Evolutionary conservation across 768 basidiomycete genomes (phyloP).

Genomic region (Amanita phalloides): DNA sequence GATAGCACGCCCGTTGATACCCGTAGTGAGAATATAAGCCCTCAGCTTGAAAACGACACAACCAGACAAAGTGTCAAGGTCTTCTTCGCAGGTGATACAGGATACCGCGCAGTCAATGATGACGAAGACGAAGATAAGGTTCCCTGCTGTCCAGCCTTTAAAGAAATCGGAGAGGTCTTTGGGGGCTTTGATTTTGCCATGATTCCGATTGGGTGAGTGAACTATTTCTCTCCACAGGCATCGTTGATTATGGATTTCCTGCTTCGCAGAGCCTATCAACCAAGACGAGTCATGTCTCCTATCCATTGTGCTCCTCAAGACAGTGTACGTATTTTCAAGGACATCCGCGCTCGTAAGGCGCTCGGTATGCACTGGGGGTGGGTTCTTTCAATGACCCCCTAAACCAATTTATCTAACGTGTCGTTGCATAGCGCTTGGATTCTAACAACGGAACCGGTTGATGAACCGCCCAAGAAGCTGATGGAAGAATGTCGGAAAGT

Average conservation of each 20-base stretch:
- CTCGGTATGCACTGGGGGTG: constrained; percentile 69
- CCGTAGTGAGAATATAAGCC: constrained; percentile 24
- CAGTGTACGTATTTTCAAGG: constrained; percentile 55
- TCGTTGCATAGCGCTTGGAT: constrained; percentile 33
- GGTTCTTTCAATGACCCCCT: constrained; percentile 7
- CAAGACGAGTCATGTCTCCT: constrained; percentile 44
- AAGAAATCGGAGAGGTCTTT: constrained; percentile 52
- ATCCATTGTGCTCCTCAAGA: constrained; percentile 61
- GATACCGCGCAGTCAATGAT: constrained; percentile 36
- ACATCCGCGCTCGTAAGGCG: constrained; percentile 47
- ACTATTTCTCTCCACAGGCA: constrained; percentile 12
- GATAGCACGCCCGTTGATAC: background rate
- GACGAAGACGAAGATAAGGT: constrained; percentile 40
- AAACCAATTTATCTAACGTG: background rate
- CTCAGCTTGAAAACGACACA: constrained; percentile 2
- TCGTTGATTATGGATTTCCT: background rate
- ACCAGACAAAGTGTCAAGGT: constrained; percentile 19
- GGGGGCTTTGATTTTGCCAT: constrained; percentile 59
- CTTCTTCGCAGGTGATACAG: constrained; percentile 67
- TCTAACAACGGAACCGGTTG: constrained; percentile 40
- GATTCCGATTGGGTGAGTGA: constrained; percentile 54
- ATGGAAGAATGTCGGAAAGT: constrained; percentile 38
- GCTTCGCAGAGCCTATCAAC: constrained; percentile 42
- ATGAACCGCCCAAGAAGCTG: constrained; percentile 49
- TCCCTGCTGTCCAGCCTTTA: constrained; percentile 62